phyloP scores from a whole-genome alignment of 1,284 basidiomycete genomes.

The Fomitopsis schrenkii region DNA sequence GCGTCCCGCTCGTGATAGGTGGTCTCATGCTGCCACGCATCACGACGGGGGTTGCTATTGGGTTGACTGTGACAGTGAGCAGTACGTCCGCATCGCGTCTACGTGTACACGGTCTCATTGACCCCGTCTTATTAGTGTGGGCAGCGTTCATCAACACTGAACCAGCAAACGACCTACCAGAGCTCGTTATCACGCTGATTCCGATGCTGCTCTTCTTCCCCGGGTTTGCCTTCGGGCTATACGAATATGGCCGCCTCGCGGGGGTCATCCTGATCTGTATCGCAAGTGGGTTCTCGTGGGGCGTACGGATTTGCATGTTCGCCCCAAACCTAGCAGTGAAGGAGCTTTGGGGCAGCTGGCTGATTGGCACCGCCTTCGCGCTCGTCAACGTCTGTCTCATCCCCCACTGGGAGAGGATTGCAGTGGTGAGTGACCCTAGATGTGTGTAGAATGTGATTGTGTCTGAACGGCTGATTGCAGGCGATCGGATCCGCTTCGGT shows the following conservation, averaged over 20 bases:
- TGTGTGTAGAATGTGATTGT: neutral
- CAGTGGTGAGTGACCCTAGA: conserved; percentile 42
- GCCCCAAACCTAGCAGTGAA: conserved; percentile 45
- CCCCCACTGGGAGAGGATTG: conserved; percentile 38
- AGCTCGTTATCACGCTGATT: conserved; percentile 45
- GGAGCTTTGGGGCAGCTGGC: conserved; percentile 45
- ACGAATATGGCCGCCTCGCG: conserved; percentile 42
- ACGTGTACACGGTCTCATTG: neutral
- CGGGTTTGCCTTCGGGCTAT: conserved; percentile 48
- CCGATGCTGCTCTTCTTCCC: conserved; percentile 44
- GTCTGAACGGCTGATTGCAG: conserved; percentile 25
- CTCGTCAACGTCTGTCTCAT: conserved; percentile 37
- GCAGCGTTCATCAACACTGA: conserved; percentile 56
- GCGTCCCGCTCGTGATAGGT: conserved; percentile 47
- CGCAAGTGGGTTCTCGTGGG: conserved; percentile 52
- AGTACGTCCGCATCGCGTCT: conserved; percentile 28
- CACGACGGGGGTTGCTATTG: conserved; percentile 50
- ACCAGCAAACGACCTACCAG: conserved; percentile 42
- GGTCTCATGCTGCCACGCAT: conserved; percentile 54
- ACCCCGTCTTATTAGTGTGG: conserved; percentile 40
- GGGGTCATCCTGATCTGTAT: conserved; percentile 44
- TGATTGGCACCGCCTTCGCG: conserved; percentile 42
- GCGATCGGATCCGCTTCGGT: conserved; percentile 45
- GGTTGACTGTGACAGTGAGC: conserved; percentile 42
- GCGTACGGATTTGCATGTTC: conserved; percentile 50